These are phyloP conservation scores for Phytophthora fragariaefolia DNA, from an alignment of 352 stramenopile species.

Conservation along the genomic window DNA sequence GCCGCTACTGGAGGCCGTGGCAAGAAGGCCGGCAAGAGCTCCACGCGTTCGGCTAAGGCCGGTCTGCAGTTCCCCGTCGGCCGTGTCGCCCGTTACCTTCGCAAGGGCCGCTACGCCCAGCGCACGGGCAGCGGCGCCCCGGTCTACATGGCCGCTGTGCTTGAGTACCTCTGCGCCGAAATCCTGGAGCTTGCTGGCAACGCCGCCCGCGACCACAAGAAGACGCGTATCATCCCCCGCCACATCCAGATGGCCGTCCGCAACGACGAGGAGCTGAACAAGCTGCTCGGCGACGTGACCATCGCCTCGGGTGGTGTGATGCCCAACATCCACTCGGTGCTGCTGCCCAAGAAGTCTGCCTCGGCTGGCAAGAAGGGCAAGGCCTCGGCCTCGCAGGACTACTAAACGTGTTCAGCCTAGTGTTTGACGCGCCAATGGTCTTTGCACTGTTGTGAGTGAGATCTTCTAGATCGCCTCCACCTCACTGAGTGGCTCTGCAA, in stretches of 20 bases:
- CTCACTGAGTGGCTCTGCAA: slow-evolving; percentile 45
- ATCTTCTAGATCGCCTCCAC: slow-evolving; percentile 45
- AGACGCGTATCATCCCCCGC: slow-evolving; percentile 95
- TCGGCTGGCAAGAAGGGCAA: slow-evolving; percentile 61
- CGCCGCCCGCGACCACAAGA: slow-evolving; percentile 96
- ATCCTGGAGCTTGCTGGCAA: slow-evolving; percentile 96
- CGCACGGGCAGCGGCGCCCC: slow-evolving; percentile 93
- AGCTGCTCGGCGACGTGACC: slow-evolving; percentile 93
- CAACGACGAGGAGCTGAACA: slow-evolving; percentile 96
- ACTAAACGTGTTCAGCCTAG: slow-evolving; percentile 80
- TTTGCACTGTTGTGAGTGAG: slow-evolving; percentile 93
- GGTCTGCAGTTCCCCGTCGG: slow-evolving; percentile 96
- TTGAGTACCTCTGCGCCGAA: slow-evolving; percentile 95
- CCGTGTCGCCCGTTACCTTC: slow-evolving; percentile 94
- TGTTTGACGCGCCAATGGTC: slow-evolving; percentile 91
- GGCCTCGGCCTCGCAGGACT: slow-evolving; percentile 61
- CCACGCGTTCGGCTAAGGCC: slow-evolving; percentile 87
- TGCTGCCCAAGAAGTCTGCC: slow-evolving; percentile 88
- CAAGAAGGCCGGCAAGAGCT: slow-evolving; percentile 72
- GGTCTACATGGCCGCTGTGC: slow-evolving; percentile 95
- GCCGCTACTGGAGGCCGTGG: slow-evolving; percentile 70
- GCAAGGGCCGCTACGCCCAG: slow-evolving; percentile 92
- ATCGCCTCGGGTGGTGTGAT: slow-evolving; percentile 96
- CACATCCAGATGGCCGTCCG: slow-evolving; percentile 96
- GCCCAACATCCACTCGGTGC: slow-evolving; percentile 95